Conservation (phyloP, 805 yeast genomes). For the Cyberlindnera americana region DNA sequence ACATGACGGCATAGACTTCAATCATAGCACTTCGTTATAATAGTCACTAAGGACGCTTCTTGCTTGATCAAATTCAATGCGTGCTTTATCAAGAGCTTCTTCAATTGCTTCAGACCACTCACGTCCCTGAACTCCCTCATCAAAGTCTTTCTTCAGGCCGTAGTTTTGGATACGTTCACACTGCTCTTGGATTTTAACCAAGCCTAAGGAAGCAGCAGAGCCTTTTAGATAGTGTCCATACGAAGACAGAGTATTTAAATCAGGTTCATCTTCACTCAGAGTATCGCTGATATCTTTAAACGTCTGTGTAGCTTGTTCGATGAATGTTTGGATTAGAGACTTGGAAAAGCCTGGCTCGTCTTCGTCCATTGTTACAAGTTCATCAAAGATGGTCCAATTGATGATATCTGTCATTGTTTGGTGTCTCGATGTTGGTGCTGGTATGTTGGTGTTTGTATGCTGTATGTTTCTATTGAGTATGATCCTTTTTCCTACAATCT, state of each 20-base stretch:
- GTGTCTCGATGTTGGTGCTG: background rate
- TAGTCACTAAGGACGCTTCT: constrained; percentile 49
- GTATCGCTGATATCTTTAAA: constrained; percentile 62
- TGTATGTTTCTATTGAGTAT: too few species aligned
- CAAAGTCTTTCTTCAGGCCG: constrained; percentile 46
- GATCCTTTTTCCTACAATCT: too few species aligned
- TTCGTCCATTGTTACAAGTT: constrained; percentile 91
- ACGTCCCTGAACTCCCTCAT: constrained; percentile 25
- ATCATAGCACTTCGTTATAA: constrained; percentile 36
- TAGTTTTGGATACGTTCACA: constrained; percentile 94
- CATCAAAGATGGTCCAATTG: constrained; percentile 86
- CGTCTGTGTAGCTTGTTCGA: constrained; percentile 84
- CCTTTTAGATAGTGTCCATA: constrained; percentile 95
- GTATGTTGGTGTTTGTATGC: too few species aligned
- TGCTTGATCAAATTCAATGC: constrained; percentile 47
- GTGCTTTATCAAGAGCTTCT: constrained; percentile 52
- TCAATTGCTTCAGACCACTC: constrained; percentile 37
- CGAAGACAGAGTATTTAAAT: constrained; percentile 57
- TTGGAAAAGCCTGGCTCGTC: constrained; percentile 90
- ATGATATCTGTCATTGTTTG: constrained; percentile 52
- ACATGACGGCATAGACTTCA: background rate
- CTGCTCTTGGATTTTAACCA: constrained; percentile 73
- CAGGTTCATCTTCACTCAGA: constrained; percentile 33
- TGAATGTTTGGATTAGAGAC: constrained; percentile 75
- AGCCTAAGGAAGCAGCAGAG: constrained; percentile 90